phyloP scores from a whole-genome alignment of 2,329 filamentous ascomycete genomes.

The Scleromitrula shiraiana region DNA sequence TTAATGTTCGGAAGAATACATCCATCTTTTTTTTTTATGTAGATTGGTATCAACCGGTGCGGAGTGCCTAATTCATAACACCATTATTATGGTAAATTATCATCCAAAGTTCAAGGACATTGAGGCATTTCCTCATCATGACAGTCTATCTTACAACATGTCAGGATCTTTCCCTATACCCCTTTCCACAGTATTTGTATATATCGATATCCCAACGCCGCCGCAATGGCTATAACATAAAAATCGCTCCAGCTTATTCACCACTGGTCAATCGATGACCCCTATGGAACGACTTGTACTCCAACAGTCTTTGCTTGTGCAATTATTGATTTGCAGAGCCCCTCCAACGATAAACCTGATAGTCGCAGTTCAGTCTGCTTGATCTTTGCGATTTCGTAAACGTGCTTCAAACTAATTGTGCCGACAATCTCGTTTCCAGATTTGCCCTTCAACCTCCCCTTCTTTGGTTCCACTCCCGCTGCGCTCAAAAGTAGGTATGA shows the following conservation, averaged over 20 bases:
- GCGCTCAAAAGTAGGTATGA: constrained; percentile 82
- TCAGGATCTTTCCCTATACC: no score
- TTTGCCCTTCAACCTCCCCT: constrained; percentile 69
- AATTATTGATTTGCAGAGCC: constrained; percentile 66
- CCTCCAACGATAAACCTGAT: constrained; percentile 62
- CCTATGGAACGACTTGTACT: constrained; percentile 57
- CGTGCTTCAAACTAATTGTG: constrained; percentile 82
- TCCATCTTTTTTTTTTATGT: neutral
- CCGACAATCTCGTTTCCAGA: constrained; percentile 74
- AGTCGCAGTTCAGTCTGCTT: constrained; percentile 74
- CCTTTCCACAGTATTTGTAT: neutral
- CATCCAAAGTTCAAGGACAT: neutral
- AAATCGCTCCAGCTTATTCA: neutral
- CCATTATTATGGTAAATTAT: neutral
- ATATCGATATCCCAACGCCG: constrained; percentile 20
- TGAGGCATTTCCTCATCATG: constrained; percentile 1
- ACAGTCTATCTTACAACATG: neutral
- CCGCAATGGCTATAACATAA: constrained; percentile 19
- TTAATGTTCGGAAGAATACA: neutral
- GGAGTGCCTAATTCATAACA: no score
- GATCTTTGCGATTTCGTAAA: constrained; percentile 96
- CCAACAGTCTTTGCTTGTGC: constrained; percentile 70
- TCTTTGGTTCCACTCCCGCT: constrained; percentile 62
- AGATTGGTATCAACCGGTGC: no score
- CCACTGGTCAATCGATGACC: neutral